Percentiles rank a stretch among this genome's conserved stretches.
Evolutionary conservation across 306 rosid species (phyloP).

Genomic region (Quercus aquifolioides): DNA sequence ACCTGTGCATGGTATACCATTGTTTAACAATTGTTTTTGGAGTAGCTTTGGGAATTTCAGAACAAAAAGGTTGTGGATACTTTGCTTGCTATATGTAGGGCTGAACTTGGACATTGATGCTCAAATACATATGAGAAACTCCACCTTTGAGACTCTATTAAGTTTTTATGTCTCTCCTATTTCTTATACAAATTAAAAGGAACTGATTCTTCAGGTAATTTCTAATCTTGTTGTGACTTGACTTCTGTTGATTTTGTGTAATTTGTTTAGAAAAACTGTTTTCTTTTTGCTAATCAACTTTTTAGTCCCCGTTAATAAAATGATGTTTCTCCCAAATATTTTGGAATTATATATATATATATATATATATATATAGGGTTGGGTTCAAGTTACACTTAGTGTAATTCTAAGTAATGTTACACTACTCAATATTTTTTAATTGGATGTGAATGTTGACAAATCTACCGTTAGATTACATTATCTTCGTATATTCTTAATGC

Average conservation of each 20-base stretch:
- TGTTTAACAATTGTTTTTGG: conserved; percentile 72
- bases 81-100: conserved; percentile 75
- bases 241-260: neutral
- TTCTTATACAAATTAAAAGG: conserved; percentile 67
- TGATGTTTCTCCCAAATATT: neutral
- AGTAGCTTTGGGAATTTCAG: conserved; percentile 64
- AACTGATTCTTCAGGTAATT: conserved; percentile 71
- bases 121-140: conserved; percentile 57
- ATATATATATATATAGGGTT: too few species aligned
- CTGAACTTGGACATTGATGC: conserved; percentile 74
- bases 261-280: neutral
- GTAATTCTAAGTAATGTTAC: too few species aligned
- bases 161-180: conserved; percentile 70
- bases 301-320: neutral
- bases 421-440: too few species aligned
- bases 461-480: too few species aligned
- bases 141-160: conserved; percentile 62
- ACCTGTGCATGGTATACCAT: conserved; percentile 56
- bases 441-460: too few species aligned
- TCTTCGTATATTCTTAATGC: too few species aligned
- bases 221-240: neutral
- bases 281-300: neutral
- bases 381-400: too few species aligned
- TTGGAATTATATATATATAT: neutral
- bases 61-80: conserved; percentile 83